Evolutionary conservation across 768 basidiomycete genomes (phyloP).

Genomic region (Mycena pura): DNA sequence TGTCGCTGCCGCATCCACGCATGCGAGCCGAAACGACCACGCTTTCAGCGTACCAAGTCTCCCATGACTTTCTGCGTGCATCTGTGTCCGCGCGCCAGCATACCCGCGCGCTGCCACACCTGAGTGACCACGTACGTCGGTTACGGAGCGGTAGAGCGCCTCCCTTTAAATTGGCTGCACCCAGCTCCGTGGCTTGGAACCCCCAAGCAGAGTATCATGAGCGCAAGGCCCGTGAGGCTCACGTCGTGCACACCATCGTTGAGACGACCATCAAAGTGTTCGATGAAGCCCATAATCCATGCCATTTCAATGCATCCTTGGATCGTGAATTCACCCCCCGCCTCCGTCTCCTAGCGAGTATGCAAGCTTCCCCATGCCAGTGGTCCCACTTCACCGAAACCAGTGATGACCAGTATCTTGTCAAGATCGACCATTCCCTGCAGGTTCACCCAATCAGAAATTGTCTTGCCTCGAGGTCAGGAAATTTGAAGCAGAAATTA

Average conservation of each 20-base stretch:
- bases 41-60: too few relatives aligned
- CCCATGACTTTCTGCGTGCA: too few relatives aligned
- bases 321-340: slow-evolving; percentile 94
- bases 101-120: too few relatives aligned
- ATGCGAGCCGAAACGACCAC: too few relatives aligned
- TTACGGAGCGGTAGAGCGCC: too few relatives aligned
- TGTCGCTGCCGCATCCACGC: too few relatives aligned
- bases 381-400: slow-evolving; percentile 97
- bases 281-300: slow-evolving; percentile 99
- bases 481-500: slow-evolving; percentile 98
- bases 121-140: too few relatives aligned
- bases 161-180: too few relatives aligned
- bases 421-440: slow-evolving; percentile 93
- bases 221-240: too few relatives aligned
- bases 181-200: too few relatives aligned
- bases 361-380: slow-evolving; percentile 98
- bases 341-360: slow-evolving; percentile 99
- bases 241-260: slow-evolving; percentile 93
- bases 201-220: too few relatives aligned
- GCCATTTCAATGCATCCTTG: slow-evolving; percentile 99
- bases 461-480: slow-evolving; percentile 76
- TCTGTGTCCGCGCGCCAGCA: too few relatives aligned
- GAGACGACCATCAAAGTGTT: slow-evolving; percentile 97
- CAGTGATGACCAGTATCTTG: slow-evolving; percentile 94
- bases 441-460: slow-evolving; percentile 78